Percentiles rank a stretch among this genome's conserved stretches.
phyloP scores from a whole-genome alignment of 2,329 filamentous ascomycete genomes.

The Pseudogymnoascus sp. region DNA sequence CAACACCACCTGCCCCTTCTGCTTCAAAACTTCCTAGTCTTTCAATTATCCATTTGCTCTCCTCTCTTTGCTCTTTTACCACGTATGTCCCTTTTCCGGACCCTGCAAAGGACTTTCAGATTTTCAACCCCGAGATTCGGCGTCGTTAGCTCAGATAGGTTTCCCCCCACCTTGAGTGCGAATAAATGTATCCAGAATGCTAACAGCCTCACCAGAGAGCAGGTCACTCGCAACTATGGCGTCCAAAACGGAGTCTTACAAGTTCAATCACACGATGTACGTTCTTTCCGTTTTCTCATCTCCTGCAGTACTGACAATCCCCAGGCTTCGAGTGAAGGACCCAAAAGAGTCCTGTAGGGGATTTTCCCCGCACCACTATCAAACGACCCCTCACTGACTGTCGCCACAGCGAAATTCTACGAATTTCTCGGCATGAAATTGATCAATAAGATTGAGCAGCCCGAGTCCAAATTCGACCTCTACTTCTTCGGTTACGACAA shows the following conservation, averaged over 20 bases:
- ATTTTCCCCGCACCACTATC: background rate
- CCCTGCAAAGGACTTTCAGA: conserved; percentile 18
- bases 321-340: conserved; percentile 88
- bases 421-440: conserved; percentile 82
- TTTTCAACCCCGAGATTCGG: background rate
- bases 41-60: background rate
- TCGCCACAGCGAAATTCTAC: conserved; percentile 70
- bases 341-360: conserved; percentile 66
- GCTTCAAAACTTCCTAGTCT: conserved; percentile 9
- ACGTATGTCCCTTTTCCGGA: conserved; percentile 22
- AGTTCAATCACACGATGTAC: conserved; percentile 83
- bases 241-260: conserved; percentile 68
- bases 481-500: conserved; percentile 92
- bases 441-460: conserved; percentile 71
- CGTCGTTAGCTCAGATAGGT: conserved; percentile 6
- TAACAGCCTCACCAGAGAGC: conserved; percentile 18
- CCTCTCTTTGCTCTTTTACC: background rate
- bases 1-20: background rate
- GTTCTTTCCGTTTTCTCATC: conserved; percentile 18
- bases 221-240: conserved; percentile 39
- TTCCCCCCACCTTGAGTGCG: background rate
- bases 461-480: conserved; percentile 85
- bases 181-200: background rate
- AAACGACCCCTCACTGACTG: background rate
- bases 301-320: conserved; percentile 15